phyloP scores from a whole-genome alignment of 371 early-diverging fungal genomes.

The Neoconidiobolus thromboides region DNA sequence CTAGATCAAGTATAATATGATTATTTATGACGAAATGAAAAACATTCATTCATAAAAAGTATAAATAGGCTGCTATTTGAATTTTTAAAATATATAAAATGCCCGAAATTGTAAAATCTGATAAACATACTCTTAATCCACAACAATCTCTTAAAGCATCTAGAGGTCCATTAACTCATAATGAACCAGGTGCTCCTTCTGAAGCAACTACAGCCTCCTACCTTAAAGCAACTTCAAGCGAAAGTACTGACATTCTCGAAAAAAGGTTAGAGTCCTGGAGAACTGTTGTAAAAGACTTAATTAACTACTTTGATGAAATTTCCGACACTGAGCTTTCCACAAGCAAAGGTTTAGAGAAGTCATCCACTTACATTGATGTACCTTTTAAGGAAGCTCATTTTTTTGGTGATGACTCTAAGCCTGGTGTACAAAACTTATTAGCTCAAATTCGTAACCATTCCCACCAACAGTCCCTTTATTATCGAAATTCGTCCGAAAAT shows the following conservation, averaged over 20 bases:
- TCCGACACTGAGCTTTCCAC: background rate
- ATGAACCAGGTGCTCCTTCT: background rate
- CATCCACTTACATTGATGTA: background rate
- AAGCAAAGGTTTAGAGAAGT: background rate
- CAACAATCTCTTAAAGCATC: background rate
- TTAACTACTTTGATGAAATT: background rate
- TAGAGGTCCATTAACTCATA: background rate
- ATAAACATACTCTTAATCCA: background rate
- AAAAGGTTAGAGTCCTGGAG: background rate
- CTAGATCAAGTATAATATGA: too few species aligned
- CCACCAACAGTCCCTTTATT: too few species aligned
- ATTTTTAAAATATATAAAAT: background rate
- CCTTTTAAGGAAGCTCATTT: background rate
- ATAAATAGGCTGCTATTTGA: too few species aligned
- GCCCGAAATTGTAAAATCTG: background rate
- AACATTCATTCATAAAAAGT: too few species aligned
- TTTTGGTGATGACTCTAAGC: background rate
- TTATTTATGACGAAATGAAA: too few species aligned
- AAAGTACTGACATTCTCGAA: background rate
- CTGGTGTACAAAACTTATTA: background rate
- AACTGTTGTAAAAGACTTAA: background rate
- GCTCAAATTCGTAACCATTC: background rate
- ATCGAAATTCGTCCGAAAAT: background rate
- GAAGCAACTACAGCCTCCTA: background rate
- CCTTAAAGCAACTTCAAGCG: background rate